Conservation (phyloP, 768 basidiomycete genomes). For the Chalciporus piperatus region DNA sequence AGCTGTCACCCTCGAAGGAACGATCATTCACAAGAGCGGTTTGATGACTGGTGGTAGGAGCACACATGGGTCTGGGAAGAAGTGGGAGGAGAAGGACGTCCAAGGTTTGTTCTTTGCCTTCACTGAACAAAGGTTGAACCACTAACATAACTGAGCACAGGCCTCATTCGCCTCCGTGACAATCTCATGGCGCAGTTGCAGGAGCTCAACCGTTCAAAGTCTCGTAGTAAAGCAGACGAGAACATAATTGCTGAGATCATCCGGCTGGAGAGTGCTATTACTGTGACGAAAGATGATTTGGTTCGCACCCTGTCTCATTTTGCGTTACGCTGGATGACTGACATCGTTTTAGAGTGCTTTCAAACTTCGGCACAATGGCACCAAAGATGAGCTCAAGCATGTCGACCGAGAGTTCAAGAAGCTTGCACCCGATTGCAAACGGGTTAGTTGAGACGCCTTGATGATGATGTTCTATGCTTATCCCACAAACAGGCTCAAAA, state of each 20-base stretch:
- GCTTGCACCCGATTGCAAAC: slow-evolving; percentile 65
- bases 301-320: slow-evolving; percentile 39
- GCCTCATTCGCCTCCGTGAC: slow-evolving; percentile 63
- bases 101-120: slow-evolving; percentile 51
- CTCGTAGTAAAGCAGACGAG: slow-evolving; percentile 83
- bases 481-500: slow-evolving; percentile 45
- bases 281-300: slow-evolving; percentile 78
- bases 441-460: slow-evolving; percentile 40
- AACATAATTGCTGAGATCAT: slow-evolving; percentile 71
- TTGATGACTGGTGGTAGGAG: slow-evolving; percentile 94
- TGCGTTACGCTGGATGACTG: not conserved
- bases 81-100: slow-evolving; percentile 94
- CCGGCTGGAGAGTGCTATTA: slow-evolving; percentile 73
- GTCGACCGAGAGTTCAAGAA: slow-evolving; percentile 68
- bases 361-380: slow-evolving; percentile 69
- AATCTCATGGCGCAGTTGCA: slow-evolving; percentile 68
- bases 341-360: slow-evolving; percentile 57
- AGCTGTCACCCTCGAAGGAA: slow-evolving; percentile 97
- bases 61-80: slow-evolving; percentile 69
- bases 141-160: slow-evolving; percentile 20
- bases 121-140: slow-evolving; percentile 24
- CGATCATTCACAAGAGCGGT: slow-evolving; percentile 96
- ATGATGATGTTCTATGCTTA: not conserved
- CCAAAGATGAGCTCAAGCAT: slow-evolving; percentile 83
- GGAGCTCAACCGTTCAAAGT: slow-evolving; percentile 82